These are phyloP conservation scores for Hysterium pulicare DNA, from an alignment of 2,329 filamentous ascomycete genomes.

Conservation along the genomic window DNA sequence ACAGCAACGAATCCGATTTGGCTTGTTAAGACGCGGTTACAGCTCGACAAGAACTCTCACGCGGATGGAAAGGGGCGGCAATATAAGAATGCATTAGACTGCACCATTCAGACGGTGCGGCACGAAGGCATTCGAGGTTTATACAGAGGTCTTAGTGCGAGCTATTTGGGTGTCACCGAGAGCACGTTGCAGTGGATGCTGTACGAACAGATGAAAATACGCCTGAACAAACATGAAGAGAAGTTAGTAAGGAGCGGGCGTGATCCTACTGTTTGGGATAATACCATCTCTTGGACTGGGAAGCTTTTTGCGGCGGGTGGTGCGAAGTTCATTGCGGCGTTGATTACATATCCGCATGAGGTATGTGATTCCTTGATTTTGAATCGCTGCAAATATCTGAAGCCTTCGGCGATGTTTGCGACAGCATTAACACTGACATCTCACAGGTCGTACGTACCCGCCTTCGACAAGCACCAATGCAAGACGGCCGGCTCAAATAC, in stretches of 20 bases:
- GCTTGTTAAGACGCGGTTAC: constrained; percentile 89
- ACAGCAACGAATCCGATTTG: constrained; percentile 95
- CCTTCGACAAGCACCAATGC: constrained; percentile 77
- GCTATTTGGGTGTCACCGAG: constrained; percentile 86
- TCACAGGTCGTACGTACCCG: constrained; percentile 73
- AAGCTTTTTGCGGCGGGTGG: constrained; percentile 75
- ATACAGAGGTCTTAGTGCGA: constrained; percentile 87
- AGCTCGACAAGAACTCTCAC: constrained; percentile 83
- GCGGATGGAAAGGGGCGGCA: constrained; percentile 58
- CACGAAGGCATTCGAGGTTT: constrained; percentile 78
- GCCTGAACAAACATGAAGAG: constrained; percentile 63
- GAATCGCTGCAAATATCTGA: not conserved
- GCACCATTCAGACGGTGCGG: constrained; percentile 74
- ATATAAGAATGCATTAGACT: constrained; percentile 87
- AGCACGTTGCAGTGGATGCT: constrained; percentile 90
- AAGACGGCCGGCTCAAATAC: constrained; percentile 73
- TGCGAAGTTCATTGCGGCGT: constrained; percentile 80
- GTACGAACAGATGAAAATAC: constrained; percentile 86
- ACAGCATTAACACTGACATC: not conserved
- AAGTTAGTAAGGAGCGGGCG: constrained; percentile 55
- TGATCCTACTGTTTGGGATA: constrained; percentile 67
- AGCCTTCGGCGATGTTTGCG: not conserved
- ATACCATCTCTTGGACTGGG: constrained; percentile 72
- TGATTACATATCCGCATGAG: constrained; percentile 90
- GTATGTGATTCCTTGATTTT: constrained; percentile 44